phyloP scores from a whole-genome alignment of 441 rosid genomes.

The Gossypium gossypioides region DNA sequence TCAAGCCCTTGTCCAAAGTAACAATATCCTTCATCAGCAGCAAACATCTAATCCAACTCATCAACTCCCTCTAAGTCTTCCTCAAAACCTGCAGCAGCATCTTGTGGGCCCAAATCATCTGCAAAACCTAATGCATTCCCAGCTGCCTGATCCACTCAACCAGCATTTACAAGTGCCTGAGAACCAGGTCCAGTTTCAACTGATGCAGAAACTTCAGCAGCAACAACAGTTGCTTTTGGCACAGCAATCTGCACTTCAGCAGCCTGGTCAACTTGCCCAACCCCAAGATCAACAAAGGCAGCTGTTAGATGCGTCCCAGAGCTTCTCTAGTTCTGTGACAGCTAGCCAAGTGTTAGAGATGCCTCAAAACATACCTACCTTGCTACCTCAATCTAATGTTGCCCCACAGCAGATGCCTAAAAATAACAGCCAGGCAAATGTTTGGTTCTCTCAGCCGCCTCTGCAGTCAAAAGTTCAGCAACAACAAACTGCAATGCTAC shows the following conservation, averaged over 20 bases:
- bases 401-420: constrained; percentile 34
- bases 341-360: constrained; percentile 36
- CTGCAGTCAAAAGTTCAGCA: constrained; percentile 35
- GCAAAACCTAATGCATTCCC: constrained; percentile 29
- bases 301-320: constrained; percentile 38
- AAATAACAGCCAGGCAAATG: constrained; percentile 31
- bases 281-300: constrained; percentile 47
- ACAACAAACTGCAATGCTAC: constrained; percentile 30
- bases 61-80: constrained; percentile 34
- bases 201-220: constrained; percentile 53
- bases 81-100: constrained; percentile 41
- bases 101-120: constrained; percentile 34
- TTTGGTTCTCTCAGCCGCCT: constrained; percentile 29
- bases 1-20: constrained; percentile 32
- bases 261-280: constrained; percentile 31
- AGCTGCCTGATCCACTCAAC: constrained; percentile 36
- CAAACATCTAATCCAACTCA: constrained; percentile 31
- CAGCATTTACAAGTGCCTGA: constrained; percentile 40
- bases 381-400: constrained; percentile 35
- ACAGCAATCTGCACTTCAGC: constrained; percentile 40
- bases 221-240: constrained; percentile 41
- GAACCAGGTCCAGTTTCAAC: constrained; percentile 42
- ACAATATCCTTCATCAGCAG: constrained; percentile 38
- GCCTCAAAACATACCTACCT: constrained; percentile 29
- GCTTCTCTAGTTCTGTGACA: constrained; percentile 36